phyloP scores from a whole-genome alignment of 352 stramenopile species.

The Peronospora belbahrii region DNA sequence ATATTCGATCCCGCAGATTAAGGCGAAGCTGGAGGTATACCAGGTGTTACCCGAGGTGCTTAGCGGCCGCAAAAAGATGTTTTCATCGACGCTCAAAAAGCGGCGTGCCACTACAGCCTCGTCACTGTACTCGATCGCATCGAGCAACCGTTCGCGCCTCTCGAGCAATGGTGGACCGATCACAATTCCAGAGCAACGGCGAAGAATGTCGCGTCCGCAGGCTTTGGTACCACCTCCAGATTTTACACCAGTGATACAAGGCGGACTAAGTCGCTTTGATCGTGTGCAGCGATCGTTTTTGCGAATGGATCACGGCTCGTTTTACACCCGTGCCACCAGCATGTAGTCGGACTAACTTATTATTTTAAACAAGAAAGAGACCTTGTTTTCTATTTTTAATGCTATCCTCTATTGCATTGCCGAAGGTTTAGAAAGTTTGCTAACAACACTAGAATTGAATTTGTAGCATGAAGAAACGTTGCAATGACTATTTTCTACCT shows the following conservation, averaged over 20 bases:
- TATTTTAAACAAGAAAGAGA: constrained; percentile 16
- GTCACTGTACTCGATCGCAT: constrained; percentile 35
- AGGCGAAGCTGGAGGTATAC: constrained; percentile 40
- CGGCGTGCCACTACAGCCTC: constrained; percentile 30
- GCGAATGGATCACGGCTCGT: constrained; percentile 33
- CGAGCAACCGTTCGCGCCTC: constrained; percentile 32
- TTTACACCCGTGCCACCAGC: constrained; percentile 34
- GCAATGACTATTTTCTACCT: too few relatives aligned
- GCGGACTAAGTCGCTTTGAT: constrained; percentile 24
- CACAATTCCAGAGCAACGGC: constrained; percentile 18
- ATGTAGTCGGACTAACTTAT: constrained; percentile 35
- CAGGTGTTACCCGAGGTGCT: constrained; percentile 38
- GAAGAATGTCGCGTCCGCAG: constrained; percentile 25
- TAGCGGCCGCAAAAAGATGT: constrained; percentile 38
- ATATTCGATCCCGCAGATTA: constrained; percentile 40
- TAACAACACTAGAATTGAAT: neutral
- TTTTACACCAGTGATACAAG: constrained; percentile 7
- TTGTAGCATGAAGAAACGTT: too few relatives aligned
- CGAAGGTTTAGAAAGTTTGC: neutral
- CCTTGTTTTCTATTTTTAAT: constrained; percentile 2
- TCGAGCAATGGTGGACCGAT: constrained; percentile 25
- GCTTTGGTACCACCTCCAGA: constrained; percentile 10
- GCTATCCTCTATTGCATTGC: neutral
- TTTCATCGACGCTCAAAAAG: constrained; percentile 37
- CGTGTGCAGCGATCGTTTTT: constrained; percentile 30